phyloP scores from a whole-genome alignment of 2,329 filamentous ascomycete genomes.

The Diplodia intermedia region DNA sequence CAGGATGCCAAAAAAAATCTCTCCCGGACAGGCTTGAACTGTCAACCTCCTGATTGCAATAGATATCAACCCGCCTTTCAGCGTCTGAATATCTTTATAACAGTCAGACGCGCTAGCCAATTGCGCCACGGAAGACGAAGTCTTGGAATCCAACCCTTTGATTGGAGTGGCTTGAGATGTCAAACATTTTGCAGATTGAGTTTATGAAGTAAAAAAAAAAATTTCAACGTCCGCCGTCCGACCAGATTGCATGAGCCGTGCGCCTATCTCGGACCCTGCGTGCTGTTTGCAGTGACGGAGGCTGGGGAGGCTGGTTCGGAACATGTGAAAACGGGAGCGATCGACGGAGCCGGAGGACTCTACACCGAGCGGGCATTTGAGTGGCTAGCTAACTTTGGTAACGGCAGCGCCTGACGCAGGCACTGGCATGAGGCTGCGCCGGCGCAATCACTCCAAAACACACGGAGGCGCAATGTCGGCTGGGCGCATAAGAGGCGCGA shows the following conservation, averaged over 20 bases:
- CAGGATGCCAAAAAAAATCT: conserved; percentile 13
- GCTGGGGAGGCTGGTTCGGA: conserved; percentile 3
- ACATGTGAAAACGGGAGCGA: conserved; percentile 21
- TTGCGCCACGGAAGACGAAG: conserved; percentile 50
- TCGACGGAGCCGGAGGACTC: conserved; percentile 22
- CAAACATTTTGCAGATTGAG: neutral
- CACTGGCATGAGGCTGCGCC: conserved; percentile 20
- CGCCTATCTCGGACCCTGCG: neutral
- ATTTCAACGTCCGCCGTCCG: neutral
- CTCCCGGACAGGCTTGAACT: conserved; percentile 34
- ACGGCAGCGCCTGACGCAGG: conserved; percentile 28
- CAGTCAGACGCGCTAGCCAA: conserved; percentile 68
- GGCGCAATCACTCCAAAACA: conserved; percentile 29
- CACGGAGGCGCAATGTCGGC: conserved; percentile 13
- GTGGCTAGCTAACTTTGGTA: conserved; percentile 26
- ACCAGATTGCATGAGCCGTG: neutral
- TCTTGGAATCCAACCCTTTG: neutral
- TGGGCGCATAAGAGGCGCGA: conserved; percentile 22
- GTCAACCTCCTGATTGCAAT: conserved; percentile 33
- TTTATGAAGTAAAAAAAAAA: neutral
- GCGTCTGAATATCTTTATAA: conserved; percentile 45
- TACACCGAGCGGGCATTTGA: conserved; percentile 13
- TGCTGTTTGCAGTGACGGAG: conserved; percentile 13
- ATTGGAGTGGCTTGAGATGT: conserved; percentile 17
- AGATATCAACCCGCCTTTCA: no score